phyloP scores from a whole-genome alignment of 179 eudicot species.

The Heliamphora pulchella region DNA sequence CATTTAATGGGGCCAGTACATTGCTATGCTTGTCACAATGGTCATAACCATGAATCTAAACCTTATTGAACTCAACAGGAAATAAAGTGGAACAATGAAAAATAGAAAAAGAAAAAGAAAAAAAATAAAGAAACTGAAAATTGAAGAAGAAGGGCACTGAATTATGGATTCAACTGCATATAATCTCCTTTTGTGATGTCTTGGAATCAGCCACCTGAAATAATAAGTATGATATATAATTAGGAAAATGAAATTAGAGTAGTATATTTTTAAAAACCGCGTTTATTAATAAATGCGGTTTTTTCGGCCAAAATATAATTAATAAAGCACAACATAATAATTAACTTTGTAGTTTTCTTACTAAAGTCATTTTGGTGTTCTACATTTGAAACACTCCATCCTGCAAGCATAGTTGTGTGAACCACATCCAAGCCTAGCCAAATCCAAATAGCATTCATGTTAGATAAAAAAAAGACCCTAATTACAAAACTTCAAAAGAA shows the following conservation, averaged over 20 bases:
- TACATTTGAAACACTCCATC: constrained; percentile 58
- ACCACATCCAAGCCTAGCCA: constrained; percentile 45
- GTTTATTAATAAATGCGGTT: background rate
- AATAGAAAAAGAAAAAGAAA: background rate
- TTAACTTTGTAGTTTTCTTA: background rate
- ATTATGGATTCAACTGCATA: background rate
- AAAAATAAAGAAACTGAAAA: background rate
- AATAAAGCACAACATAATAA: background rate
- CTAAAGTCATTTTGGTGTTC: constrained; percentile 23
- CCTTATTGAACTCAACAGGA: background rate
- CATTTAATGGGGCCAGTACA: background rate
- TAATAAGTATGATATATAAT: background rate
- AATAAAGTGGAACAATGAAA: background rate
- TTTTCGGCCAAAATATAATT: background rate
- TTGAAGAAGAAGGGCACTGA: background rate
- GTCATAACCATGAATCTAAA: constrained; percentile 5
- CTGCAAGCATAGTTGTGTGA: constrained; percentile 71
- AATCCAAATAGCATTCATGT: background rate
- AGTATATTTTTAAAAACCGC: background rate
- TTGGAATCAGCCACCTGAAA: constrained; percentile 13
- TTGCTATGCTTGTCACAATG: background rate
- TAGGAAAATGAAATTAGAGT: background rate
- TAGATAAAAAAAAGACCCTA: background rate
- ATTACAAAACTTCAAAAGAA: background rate
- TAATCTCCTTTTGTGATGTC: background rate